Evolutionary conservation across 2,329 filamentous ascomycete genomes (phyloP), one percentile per base, ranked within the genome.

Genomic region (Fusarium algeriense): DNA sequence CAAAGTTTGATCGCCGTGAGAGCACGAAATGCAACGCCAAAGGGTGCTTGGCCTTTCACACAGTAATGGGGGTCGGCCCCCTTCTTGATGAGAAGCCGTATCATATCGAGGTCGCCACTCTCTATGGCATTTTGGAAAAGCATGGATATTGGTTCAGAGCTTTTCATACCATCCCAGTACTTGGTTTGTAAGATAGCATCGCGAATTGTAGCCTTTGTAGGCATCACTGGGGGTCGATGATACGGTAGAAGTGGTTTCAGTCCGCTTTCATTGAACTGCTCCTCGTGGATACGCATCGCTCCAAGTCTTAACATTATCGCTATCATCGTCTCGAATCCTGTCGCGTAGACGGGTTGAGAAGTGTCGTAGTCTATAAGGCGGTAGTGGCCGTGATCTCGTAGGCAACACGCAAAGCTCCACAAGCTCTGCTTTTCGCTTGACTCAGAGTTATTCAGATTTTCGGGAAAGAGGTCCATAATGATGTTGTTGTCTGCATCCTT

Each of bases 381-480:
- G 26, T n/a, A 8, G 17, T 13, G 11, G 7, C 6, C 7, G 7
- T n/a, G 6, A 4, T 8, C 7, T 32, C 19, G 14, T 13, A 20
- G 44, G 17, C 5, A 17, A 26, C 67, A 69, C 6, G 26, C 8
- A 17, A 60, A 69, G 7, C 32, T 20, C 64, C 67, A 69, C 5
- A 52, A 20, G 4, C 34, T 60, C 4, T 26, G 3, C 3, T 5
- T 20, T 6, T 26, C 37, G 2, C 11, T n/a, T 14, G 7, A 23
- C 23, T 17, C 14, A 10, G 12, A 11, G 6, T 20, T 10, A 4
- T 30, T 5, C 2, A 20, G 5, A 5, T 3, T 37, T 19, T 28
- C 9, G 2, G 58, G 34, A 1, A 34, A 34, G 6, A 61, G 44
- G 1, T 13, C 19, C 20, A 53, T 23, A 13, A 62, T 8, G 5